phyloP scores from a whole-genome alignment of 2,329 filamentous ascomycete genomes.

The Diaporthe sp. region DNA sequence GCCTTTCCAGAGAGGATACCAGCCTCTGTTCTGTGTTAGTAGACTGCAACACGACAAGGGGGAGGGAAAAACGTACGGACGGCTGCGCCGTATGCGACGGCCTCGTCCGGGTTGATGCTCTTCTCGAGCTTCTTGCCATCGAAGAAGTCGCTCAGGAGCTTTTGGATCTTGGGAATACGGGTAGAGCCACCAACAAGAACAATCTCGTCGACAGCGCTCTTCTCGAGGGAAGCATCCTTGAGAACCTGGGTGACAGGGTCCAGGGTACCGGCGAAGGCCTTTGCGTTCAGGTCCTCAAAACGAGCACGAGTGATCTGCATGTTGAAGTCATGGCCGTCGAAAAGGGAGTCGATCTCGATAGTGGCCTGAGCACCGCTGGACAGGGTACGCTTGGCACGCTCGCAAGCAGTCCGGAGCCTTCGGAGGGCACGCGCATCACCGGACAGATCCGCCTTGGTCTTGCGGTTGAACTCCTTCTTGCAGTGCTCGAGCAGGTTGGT shows the following conservation, averaged over 20 bases:
- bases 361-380: slow-evolving; percentile 98
- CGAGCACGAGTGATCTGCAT: slow-evolving; percentile 97
- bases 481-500: slow-evolving; percentile 96
- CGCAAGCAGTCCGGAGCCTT: slow-evolving; percentile 96
- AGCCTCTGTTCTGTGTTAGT: slow-evolving; percentile 65
- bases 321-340: slow-evolving; percentile 98
- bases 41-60: no score
- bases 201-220: slow-evolving; percentile 95
- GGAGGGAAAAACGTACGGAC: slow-evolving; percentile 63
- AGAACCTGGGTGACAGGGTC: slow-evolving; percentile 97
- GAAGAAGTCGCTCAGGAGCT: slow-evolving; percentile 99
- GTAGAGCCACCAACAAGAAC: slow-evolving; percentile 99
- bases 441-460: slow-evolving; percentile 84
- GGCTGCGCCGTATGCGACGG: slow-evolving; percentile 97
- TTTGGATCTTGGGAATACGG: slow-evolving; percentile 99
- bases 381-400: slow-evolving; percentile 99
- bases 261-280: slow-evolving; percentile 92
- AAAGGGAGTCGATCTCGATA: slow-evolving; percentile 98
- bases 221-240: slow-evolving; percentile 90
- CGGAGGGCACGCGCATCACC: slow-evolving; percentile 92
- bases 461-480: slow-evolving; percentile 91
- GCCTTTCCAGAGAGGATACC: slow-evolving; percentile 99
- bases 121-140: slow-evolving; percentile 99
- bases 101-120: slow-evolving; percentile 99
- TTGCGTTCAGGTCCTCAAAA: slow-evolving; percentile 98